These are phyloP conservation scores for Podospora pseudocomata DNA, from an alignment of 495 filamentous ascomycete genomes.

Conservation along the genomic window DNA sequence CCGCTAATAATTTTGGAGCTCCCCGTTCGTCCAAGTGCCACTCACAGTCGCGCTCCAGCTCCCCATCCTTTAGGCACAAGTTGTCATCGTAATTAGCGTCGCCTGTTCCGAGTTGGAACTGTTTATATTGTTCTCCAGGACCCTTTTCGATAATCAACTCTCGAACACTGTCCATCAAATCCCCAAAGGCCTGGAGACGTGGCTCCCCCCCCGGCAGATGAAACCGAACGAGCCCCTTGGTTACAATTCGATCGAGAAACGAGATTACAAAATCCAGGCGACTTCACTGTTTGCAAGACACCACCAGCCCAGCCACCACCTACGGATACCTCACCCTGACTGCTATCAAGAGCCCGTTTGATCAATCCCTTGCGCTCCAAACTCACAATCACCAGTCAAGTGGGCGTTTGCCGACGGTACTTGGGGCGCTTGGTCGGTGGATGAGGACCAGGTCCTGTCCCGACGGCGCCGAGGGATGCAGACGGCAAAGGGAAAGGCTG, in stretches of 20 bases:
- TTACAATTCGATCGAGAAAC: background rate
- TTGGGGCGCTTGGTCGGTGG: constrained; percentile 8
- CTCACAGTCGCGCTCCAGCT: constrained; percentile 8
- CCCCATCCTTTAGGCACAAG: background rate
- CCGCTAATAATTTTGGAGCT: constrained; percentile 22
- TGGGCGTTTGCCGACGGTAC: background rate
- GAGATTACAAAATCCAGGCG: background rate
- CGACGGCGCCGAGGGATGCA: constrained; percentile 47
- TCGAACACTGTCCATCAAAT: background rate
- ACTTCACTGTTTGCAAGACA: background rate
- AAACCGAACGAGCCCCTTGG: background rate
- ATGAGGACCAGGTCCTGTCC: constrained; percentile 27
- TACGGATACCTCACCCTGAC: background rate
- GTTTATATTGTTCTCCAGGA: background rate
- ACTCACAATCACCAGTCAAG: background rate
- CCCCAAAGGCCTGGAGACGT: background rate
- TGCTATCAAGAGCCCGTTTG: background rate
- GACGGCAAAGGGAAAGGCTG: constrained; percentile 71
- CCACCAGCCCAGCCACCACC: background rate
- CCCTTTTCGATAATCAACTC: too few species aligned
- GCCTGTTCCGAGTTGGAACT: background rate
- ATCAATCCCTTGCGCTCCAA: background rate
- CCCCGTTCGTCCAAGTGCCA: constrained; percentile 11
- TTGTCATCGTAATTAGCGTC: background rate
- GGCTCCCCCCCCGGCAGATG: background rate